These are phyloP conservation scores for Sphenostylis stenocarpa DNA, from an alignment of 306 rosid genomes.

Conservation along the genomic window DNA sequence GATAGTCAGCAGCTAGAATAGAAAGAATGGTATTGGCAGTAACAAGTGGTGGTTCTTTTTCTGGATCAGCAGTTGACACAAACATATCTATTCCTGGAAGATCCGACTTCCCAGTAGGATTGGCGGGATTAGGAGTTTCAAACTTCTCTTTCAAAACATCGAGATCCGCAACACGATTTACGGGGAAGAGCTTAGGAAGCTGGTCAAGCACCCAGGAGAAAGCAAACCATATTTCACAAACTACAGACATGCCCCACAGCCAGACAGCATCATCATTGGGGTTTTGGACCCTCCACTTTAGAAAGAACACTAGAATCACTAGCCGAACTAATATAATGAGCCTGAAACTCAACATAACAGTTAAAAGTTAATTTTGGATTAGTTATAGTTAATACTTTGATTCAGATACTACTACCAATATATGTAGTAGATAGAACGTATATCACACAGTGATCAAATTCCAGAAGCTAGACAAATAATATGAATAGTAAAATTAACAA, in stretches of 20 bases:
- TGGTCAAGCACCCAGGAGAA: conserved; percentile 86
- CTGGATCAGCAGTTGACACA: conserved; percentile 84
- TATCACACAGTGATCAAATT: conserved; percentile 14
- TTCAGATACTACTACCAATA: background rate
- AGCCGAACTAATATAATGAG: conserved; percentile 57
- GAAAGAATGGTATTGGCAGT: conserved; percentile 85
- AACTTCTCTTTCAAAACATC: conserved; percentile 65
- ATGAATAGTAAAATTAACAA: background rate
- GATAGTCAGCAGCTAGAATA: conserved; percentile 72
- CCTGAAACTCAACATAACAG: conserved; percentile 45
- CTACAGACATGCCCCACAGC: conserved; percentile 80
- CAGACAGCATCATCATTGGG: conserved; percentile 78
- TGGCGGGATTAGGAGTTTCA: conserved; percentile 61
- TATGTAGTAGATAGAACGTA: background rate
- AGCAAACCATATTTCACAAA: conserved; percentile 88
- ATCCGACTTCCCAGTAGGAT: conserved; percentile 74
- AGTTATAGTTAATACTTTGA: background rate
- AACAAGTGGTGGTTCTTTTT: conserved; percentile 81
- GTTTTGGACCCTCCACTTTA: conserved; percentile 60
- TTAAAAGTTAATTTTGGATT: background rate
- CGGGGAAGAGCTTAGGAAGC: conserved; percentile 82
- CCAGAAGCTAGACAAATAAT: conserved; percentile 1
- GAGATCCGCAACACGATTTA: conserved; percentile 57
- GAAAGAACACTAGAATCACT: conserved; percentile 55
- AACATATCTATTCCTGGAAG: conserved; percentile 80